These are phyloP conservation scores for Botrytis aclada DNA, from an alignment of 2,329 filamentous ascomycete genomes.

Conservation along the genomic window DNA sequence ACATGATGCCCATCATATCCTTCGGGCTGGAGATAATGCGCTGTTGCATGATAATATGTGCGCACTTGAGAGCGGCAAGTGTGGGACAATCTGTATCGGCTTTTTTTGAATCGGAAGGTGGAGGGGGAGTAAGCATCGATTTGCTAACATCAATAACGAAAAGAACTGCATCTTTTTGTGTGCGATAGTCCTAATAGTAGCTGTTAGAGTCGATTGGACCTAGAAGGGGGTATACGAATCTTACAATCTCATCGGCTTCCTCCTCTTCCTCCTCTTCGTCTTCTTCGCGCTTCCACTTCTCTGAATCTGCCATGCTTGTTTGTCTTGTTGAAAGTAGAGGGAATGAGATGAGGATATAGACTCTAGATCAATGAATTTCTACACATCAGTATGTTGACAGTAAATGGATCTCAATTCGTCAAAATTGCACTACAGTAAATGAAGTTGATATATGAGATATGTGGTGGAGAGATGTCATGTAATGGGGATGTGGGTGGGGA, in stretches of 20 bases:
- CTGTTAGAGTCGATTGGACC: neutral
- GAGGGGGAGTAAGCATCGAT: slow-evolving; percentile 75
- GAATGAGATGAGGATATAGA: neutral
- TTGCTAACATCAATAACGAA: slow-evolving; percentile 90
- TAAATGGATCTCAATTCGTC: neutral
- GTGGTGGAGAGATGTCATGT: neutral
- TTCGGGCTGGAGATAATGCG: slow-evolving; percentile 95
- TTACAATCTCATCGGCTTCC: slow-evolving; percentile 62
- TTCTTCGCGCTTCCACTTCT: slow-evolving; percentile 45
- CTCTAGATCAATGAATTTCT: neutral
- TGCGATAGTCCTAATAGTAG: slow-evolving; percentile 70
- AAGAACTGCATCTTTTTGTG: slow-evolving; percentile 94
- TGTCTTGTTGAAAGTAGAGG: neutral
- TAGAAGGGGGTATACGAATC: slow-evolving; percentile 22
- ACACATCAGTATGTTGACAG: too few relatives aligned
- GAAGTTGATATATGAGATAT: neutral
- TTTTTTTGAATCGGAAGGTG: slow-evolving; percentile 66
- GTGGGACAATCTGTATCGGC: slow-evolving; percentile 74
- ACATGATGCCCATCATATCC: slow-evolving; percentile 93
- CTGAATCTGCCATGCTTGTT: slow-evolving; percentile 27
- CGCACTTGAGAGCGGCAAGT: slow-evolving; percentile 85
- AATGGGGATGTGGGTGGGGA: neutral
- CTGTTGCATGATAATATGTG: slow-evolving; percentile 94
- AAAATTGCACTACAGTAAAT: too few relatives aligned
- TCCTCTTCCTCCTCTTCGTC: slow-evolving; percentile 71